Percentiles rank a stretch among this genome's conserved stretches.
phyloP scores from a whole-genome alignment of 768 basidiomycete species.

The Mycena belliarum region DNA sequence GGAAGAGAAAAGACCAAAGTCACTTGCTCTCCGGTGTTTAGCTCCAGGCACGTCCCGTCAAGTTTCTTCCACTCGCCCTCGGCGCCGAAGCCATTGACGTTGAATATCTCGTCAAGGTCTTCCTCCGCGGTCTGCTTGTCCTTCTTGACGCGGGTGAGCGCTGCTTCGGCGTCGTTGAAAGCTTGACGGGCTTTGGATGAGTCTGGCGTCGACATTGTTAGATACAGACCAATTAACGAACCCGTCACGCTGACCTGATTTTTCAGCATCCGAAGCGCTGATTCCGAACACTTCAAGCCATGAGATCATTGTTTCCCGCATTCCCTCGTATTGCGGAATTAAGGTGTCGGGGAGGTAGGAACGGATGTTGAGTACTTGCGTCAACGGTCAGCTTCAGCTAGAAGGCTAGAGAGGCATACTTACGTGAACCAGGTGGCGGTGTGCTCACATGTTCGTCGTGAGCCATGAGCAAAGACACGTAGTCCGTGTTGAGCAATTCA shows the following conservation, averaged over 20 bases:
- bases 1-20: background rate
- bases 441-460: conserved; percentile 70
- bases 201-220: conserved; percentile 40
- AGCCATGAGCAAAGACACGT: conserved; percentile 72
- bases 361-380: conserved; percentile 72
- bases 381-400: background rate
- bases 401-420: conserved; percentile 45
- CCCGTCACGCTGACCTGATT: conserved; percentile 37
- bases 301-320: conserved; percentile 60
- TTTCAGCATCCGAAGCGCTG: conserved; percentile 38
- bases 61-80: conserved; percentile 97
- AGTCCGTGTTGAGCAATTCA: conserved; percentile 60
- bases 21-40: conserved; percentile 88
- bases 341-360: conserved; percentile 86
- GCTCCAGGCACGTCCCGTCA: conserved; percentile 75
- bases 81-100: conserved; percentile 63
- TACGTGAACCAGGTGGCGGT: conserved; percentile 46
- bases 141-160: conserved; percentile 50
- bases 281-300: conserved; percentile 70
- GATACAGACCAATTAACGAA: background rate
- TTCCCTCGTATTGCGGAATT: conserved; percentile 68
- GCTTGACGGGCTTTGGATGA: conserved; percentile 64
- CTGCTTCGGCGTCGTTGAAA: conserved; percentile 61
- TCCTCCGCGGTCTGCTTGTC: conserved; percentile 56
- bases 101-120: conserved; percentile 68